Percentiles rank a stretch among this genome's conserved stretches.
phyloP scores from a whole-genome alignment of 1,284 basidiomycete genomes.

The Lentinus polychrous region DNA sequence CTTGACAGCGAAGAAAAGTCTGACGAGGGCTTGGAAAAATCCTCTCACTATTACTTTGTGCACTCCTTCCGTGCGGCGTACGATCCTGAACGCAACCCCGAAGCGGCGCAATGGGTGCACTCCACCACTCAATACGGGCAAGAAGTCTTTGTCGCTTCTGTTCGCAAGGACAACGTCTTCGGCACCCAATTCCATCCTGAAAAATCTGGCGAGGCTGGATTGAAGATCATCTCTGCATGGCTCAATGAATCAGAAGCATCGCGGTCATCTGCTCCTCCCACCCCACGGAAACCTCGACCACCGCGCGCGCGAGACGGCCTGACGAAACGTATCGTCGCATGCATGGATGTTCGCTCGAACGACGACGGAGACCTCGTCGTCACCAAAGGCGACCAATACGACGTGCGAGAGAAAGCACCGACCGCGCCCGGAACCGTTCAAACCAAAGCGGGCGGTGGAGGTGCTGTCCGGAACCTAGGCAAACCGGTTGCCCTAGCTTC shows the following conservation, averaged over 20 bases:
- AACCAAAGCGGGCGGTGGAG: slow-evolving; percentile 39
- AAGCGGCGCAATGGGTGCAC: slow-evolving; percentile 71
- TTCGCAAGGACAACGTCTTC: slow-evolving; percentile 85
- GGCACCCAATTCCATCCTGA: slow-evolving; percentile 98
- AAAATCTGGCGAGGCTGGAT: slow-evolving; percentile 91
- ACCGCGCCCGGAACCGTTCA: slow-evolving; percentile 23
- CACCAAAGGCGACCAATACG: slow-evolving; percentile 99
- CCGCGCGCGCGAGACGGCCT: slow-evolving; percentile 54
- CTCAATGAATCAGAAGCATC: slow-evolving; percentile 50
- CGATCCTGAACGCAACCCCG: slow-evolving; percentile 43
- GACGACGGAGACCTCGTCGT: slow-evolving; percentile 97
- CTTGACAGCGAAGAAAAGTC: slow-evolving; percentile 37
- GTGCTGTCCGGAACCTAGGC: slow-evolving; percentile 93
- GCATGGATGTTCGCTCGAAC: slow-evolving; percentile 96
- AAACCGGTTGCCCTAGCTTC: slow-evolving; percentile 92
- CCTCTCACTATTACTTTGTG: slow-evolving; percentile 89
- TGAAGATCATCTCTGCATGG: slow-evolving; percentile 82
- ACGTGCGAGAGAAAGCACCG: slow-evolving; percentile 80
- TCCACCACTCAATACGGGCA: slow-evolving; percentile 90
- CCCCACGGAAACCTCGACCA: slow-evolving; percentile 27
- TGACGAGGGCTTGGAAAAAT: slow-evolving; percentile 37
- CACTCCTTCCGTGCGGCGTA: slow-evolving; percentile 90
- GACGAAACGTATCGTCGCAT: slow-evolving; percentile 94
- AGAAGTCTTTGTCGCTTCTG: slow-evolving; percentile 86
- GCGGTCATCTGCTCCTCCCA: slow-evolving; percentile 26